Evolutionary conservation across 495 filamentous ascomycete genomes (phyloP).

Genomic region (Neurospora tetrasperma): DNA sequence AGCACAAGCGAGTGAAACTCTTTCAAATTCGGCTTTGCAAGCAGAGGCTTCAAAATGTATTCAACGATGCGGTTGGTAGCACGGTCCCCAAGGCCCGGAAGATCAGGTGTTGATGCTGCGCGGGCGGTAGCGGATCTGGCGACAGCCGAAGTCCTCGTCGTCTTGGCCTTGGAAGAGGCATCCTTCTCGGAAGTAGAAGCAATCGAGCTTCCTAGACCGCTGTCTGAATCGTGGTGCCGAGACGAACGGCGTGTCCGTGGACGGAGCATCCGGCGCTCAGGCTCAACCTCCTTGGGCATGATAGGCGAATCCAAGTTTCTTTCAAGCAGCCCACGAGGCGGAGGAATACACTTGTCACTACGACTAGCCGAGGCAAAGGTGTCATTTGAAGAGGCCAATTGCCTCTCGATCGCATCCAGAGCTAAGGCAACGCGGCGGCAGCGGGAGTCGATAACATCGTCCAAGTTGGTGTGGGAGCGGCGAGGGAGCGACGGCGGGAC

Average conservation of each 20-base stretch:
- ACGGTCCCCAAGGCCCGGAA: constrained; percentile 36
- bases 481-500: constrained; percentile 42
- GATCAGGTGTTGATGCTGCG: constrained; percentile 22
- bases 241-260: constrained; percentile 40
- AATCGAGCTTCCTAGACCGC: constrained; percentile 49
- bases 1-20: constrained; percentile 69
- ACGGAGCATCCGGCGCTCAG: constrained; percentile 35
- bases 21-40: constrained; percentile 46
- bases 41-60: constrained; percentile 41
- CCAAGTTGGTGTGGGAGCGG: constrained; percentile 52
- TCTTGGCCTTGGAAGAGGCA: constrained; percentile 17
- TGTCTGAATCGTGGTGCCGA: constrained; percentile 51
- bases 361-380: constrained; percentile 22
- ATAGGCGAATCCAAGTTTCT: constrained; percentile 32
- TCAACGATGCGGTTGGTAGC: constrained; percentile 45
- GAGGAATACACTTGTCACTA: constrained; percentile 36
- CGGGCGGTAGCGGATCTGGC: constrained; percentile 39
- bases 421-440: constrained; percentile 44
- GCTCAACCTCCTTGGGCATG: constrained; percentile 30
- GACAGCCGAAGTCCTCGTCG: constrained; percentile 31
- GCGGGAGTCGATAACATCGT: constrained; percentile 49
- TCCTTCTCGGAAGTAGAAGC: constrained; percentile 29
- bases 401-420: constrained; percentile 39
- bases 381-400: constrained; percentile 23
- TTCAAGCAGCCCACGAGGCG: constrained; percentile 41